Evolutionary conservation across 495 filamentous ascomycete genomes (phyloP), one percentile per base, ranked within the genome.

Genomic region (Stereocaulon alpinum): DNA sequence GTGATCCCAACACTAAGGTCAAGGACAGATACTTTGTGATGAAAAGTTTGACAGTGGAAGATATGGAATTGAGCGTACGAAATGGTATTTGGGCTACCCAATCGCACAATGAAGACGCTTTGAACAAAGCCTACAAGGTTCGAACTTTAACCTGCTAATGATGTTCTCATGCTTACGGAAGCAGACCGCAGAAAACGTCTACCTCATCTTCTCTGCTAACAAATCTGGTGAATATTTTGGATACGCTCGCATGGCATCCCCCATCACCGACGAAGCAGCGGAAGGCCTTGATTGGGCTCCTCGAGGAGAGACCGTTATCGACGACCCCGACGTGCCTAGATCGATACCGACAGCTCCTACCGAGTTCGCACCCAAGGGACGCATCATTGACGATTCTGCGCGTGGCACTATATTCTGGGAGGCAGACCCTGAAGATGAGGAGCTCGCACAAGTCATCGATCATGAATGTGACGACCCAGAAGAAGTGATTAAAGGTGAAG

Each of bases 211-310:
- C 71, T 96, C 91, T 15, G 93, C 91, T 14, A 98, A 97, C 73
- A 97, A 96, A 66, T 97, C 93, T 0, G 93, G 93, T 20, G 93
- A 96, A 71, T 98, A 96, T 66, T 96, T 93, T 70, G 93, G 93
- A 27, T 95, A 95, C 63, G 93, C 91, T 15, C 83, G 88, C 43
- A 98, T 97, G 93, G 77, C 77, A 18, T 96, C 93, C 51, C 77
- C 82, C 9, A 95, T 96, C 69, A 82, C 80, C 64, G 82, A 91
- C 56, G 85, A 92, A 64, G 80, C 85, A 30, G 78, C 80, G 2
- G 80, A 85, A 3, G 77, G 83, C 0, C 81, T 89, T 53, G 71
- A 76, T n/a, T 85, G 84, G 68, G 76, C 81, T 0, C 77, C 81
- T 3, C 77, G 79, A 61, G 75, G 76, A 4, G 80, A 81, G 55